phyloP scores from a whole-genome alignment of 1,284 basidiomycete genomes.

The Afroboletus lepidellus region DNA sequence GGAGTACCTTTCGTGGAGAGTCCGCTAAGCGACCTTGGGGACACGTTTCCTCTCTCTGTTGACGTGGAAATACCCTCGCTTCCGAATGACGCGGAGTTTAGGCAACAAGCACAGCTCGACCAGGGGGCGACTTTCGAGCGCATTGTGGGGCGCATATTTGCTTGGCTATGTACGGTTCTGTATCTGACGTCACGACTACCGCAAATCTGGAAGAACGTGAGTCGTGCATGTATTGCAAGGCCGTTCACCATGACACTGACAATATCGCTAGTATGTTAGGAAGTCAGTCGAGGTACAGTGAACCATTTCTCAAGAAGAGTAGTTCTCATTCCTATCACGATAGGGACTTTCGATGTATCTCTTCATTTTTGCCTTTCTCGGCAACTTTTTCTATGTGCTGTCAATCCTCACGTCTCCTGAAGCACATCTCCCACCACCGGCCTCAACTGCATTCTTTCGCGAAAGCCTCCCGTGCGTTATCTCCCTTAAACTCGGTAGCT shows the following conservation, averaged over 20 bases:
- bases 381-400: slow-evolving; percentile 86
- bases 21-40: neutral
- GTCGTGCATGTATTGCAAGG: slow-evolving; percentile 36
- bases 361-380: slow-evolving; percentile 89
- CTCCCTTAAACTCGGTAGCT: neutral
- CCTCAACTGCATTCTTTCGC: slow-evolving; percentile 57
- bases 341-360: slow-evolving; percentile 90
- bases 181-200: slow-evolving; percentile 91
- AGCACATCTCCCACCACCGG: slow-evolving; percentile 50
- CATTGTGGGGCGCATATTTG: slow-evolving; percentile 82
- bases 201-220: slow-evolving; percentile 96
- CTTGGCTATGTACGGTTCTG: slow-evolving; percentile 88
- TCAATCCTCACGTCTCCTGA: slow-evolving; percentile 75
- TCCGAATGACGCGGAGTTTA: slow-evolving; percentile 10
- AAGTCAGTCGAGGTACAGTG: slow-evolving; percentile 80
- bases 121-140: slow-evolving; percentile 48
- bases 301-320: slow-evolving; percentile 1
- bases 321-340: slow-evolving; percentile 11
- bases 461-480: slow-evolving; percentile 73
- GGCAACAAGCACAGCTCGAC: slow-evolving; percentile 29
- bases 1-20: slow-evolving; percentile 9
- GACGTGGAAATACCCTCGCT: slow-evolving; percentile 24
- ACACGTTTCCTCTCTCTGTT: slow-evolving; percentile 2
- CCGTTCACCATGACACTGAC: slow-evolving; percentile 3
- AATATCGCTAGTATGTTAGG: slow-evolving; percentile 64